phyloP scores from a whole-genome alignment of 2,329 filamentous ascomycete genomes.

The Fusarium siculi region DNA sequence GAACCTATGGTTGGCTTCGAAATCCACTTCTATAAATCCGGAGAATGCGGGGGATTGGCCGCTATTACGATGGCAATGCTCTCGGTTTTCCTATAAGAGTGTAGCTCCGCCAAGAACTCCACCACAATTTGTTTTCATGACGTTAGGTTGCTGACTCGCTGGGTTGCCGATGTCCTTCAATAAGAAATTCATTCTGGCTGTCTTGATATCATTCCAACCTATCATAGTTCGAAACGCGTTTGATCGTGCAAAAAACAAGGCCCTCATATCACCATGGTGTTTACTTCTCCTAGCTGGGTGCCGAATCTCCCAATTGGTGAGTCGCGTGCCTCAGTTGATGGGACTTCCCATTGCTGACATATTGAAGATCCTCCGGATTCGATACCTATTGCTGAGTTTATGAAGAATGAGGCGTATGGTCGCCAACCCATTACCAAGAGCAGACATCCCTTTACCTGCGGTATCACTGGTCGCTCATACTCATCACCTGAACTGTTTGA shows the following conservation, averaged over 20 bases:
- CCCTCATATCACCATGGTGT: neutral
- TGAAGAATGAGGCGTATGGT: slow-evolving; percentile 15
- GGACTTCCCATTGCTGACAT: neutral
- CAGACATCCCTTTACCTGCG: slow-evolving; percentile 80
- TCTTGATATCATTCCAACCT: neutral
- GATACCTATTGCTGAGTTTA: slow-evolving; percentile 17
- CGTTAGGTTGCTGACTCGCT: neutral
- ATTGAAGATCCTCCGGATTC: slow-evolving; percentile 6
- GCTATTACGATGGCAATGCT: neutral
- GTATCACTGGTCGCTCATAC: slow-evolving; percentile 75
- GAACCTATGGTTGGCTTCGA: neutral
- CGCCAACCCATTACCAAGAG: slow-evolving; percentile 70
- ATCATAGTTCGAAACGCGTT: neutral
- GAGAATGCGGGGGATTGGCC: neutral
- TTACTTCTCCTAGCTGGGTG: slow-evolving; percentile 4
- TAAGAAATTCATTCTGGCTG: neutral
- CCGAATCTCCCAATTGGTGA: slow-evolving; percentile 3
- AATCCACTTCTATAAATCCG: neutral
- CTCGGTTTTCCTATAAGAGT: slow-evolving; percentile 5
- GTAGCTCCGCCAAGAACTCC: neutral
- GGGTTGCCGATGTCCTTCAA: neutral
- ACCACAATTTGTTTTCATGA: neutral
- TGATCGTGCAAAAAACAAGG: neutral
- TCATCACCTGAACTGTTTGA: slow-evolving; percentile 70
- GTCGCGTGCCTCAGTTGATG: neutral